A percentile compares a stretch with the other conserved stretches of the same genome.
phyloP scores from a whole-genome alignment of 306 rosid genomes.

The Cicer bijugum region DNA sequence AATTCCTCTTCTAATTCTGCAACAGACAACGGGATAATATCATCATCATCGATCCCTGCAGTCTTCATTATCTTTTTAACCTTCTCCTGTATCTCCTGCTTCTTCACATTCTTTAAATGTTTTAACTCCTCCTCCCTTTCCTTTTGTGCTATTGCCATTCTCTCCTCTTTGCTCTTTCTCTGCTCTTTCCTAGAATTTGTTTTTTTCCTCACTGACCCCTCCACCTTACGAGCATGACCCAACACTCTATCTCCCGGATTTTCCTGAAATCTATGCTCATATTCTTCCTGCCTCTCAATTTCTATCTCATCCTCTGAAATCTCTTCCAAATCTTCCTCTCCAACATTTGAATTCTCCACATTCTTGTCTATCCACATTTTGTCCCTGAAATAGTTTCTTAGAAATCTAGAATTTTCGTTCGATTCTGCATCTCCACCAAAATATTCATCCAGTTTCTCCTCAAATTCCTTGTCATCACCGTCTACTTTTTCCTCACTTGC shows the following conservation, averaged over 20 bases:
- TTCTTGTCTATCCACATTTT: constrained; percentile 67
- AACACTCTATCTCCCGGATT: constrained; percentile 71
- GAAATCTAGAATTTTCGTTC: constrained; percentile 60
- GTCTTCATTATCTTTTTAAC: constrained; percentile 66
- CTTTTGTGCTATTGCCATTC: constrained; percentile 72
- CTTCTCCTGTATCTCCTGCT: constrained; percentile 82
- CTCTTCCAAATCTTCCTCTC: constrained; percentile 63
- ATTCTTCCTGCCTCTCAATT: constrained; percentile 80
- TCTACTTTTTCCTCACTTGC: constrained; percentile 45
- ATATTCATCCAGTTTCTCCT: constrained; percentile 67
- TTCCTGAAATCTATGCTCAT: constrained; percentile 81
- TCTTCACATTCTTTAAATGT: constrained; percentile 85
- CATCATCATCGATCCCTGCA: constrained; percentile 76
- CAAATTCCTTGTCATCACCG: constrained; percentile 49
- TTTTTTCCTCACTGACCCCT: constrained; percentile 89
- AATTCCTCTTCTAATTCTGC: constrained; percentile 80
- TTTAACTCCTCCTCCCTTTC: constrained; percentile 95
- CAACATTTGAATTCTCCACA: constrained; percentile 40
- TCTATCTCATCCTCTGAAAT: constrained; percentile 74
- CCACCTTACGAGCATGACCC: constrained; percentile 75
- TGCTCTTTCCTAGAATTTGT: constrained; percentile 77
- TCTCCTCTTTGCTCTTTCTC: constrained; percentile 88
- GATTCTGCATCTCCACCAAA: constrained; percentile 57
- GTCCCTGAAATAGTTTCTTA: constrained; percentile 65
- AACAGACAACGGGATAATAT: constrained; percentile 54